Evolutionary conservation across 2,329 filamentous ascomycete genomes (phyloP), one percentile per base, ranked within the genome.

Genomic region (Samsoniella hepiali): DNA sequence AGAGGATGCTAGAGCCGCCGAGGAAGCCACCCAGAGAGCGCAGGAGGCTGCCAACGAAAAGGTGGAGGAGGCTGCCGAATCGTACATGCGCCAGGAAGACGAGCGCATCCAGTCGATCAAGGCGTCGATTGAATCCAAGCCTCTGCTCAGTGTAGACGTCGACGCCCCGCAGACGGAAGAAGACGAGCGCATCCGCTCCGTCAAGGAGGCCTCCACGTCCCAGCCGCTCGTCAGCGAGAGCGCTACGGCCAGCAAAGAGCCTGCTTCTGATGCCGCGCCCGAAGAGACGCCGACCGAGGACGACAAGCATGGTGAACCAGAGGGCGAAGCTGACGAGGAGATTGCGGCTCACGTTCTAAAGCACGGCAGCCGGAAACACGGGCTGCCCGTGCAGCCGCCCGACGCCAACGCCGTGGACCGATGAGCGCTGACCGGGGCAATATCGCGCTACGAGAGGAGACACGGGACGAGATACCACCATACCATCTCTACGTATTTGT

Each of bases 91-190:
- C 10, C 64, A 68, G n/a, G 64, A 58, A 29, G 56, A 65, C 15
- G 67, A 65, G 36, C 60, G 60, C 31, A 62, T 62, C 17, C 42
- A 50, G 4, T 62, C 58, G n/a, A 67, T 70, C 15, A 67, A 71
- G n/a, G 68, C 72, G 29, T 27, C 58, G 17, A 55, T 36, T 9
- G 58, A 62, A 22, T 62, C 58, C 7, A 54, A 62, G 22, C 58
- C 58, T n/a, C 58, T 62, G 5, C 22, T 62, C 15, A 62, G 58
- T 13, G 58, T 8, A 13, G 50, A 62, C 6, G 22, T 38, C 34
- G 49, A 54, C 11, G 22, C 40, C 3, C 34, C 49, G 17, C 11
- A 44, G 3, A 62, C 58, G 11, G 58, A 62, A 55, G 58, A 62
- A 32, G 58, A 54, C 17, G 58, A 60, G n/a, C 49, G 47, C n/a